Conservation (phyloP, 352 stramenopile species). For the Phytophthora constricta region DNA sequence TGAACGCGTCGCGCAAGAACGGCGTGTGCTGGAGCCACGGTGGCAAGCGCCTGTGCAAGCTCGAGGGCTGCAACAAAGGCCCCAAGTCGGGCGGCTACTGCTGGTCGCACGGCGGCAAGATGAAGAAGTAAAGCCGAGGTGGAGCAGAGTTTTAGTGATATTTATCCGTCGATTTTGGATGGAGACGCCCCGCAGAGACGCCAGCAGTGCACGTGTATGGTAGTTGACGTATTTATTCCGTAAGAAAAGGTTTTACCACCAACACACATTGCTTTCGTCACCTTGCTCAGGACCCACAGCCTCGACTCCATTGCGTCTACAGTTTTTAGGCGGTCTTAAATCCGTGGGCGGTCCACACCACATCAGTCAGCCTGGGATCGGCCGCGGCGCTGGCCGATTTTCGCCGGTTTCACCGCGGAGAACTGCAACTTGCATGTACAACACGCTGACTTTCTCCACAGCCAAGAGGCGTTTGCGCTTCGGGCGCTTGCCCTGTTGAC, state of each 20-base stretch:
- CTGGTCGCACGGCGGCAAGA: constrained; percentile 86
- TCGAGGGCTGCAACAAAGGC: constrained; percentile 82
- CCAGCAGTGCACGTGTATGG: constrained; percentile 21
- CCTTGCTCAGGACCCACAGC: too few species aligned
- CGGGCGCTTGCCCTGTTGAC: constrained; percentile 6
- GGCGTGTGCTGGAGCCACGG: constrained; percentile 85
- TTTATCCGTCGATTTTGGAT: constrained; percentile 49
- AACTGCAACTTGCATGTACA: too few species aligned
- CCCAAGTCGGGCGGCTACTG: constrained; percentile 85
- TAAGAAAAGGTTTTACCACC: constrained; percentile 12
- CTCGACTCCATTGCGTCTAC: too few species aligned
- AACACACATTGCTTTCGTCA: not conserved
- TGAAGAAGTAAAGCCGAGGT: constrained; percentile 66
- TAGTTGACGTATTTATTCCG: constrained; percentile 41
- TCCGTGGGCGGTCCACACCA: too few species aligned
- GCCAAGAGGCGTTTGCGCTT: too few species aligned
- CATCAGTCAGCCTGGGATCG: too few species aligned
- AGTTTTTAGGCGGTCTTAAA: not conserved
- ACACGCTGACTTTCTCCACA: too few species aligned
- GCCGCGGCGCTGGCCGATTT: too few species aligned
- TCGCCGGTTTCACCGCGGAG: too few species aligned
- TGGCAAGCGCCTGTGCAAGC: constrained; percentile 81
- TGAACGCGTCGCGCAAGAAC: constrained; percentile 84
- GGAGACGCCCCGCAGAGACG: constrained; percentile 8
- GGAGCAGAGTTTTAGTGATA: constrained; percentile 26